Conservation (phyloP, 768 basidiomycete genomes). For the Tubosaeta sp. region DNA sequence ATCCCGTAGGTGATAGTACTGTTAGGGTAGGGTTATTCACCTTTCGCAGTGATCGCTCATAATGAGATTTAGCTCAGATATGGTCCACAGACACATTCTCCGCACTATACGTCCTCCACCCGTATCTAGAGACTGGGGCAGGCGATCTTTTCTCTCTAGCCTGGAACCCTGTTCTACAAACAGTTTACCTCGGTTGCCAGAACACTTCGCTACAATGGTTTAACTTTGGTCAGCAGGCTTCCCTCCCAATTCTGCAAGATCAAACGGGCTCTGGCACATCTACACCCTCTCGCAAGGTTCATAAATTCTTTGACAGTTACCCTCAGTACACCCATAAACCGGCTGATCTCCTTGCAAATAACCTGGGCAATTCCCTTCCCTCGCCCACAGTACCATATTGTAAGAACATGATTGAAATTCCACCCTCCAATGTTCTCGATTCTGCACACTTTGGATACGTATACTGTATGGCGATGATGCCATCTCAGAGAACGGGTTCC, state of each 20-base stretch:
- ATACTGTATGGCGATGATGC: constrained; percentile 67
- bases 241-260: constrained; percentile 1
- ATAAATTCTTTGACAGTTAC: constrained; percentile 92
- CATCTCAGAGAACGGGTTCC: constrained; percentile 37
- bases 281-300: constrained; percentile 50
- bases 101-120: constrained; percentile 68
- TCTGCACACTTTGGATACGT: constrained; percentile 95
- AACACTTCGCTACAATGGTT: constrained; percentile 93
- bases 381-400: constrained; percentile 27
- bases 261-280: constrained; percentile 27
- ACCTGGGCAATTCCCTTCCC: constrained; percentile 35
- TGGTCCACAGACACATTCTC: constrained; percentile 73
- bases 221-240: constrained; percentile 41
- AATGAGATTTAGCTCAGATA: constrained; percentile 43
- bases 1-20: constrained; percentile 72
- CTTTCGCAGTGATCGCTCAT: background rate
- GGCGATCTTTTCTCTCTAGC: constrained; percentile 86
- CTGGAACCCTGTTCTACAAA: constrained; percentile 66
- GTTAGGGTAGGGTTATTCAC: constrained; percentile 53
- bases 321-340: constrained; percentile 65
- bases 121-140: constrained; percentile 74
- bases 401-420: constrained; percentile 45
- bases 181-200: constrained; percentile 85
- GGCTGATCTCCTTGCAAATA: constrained; percentile 66
- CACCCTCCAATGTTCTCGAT: constrained; percentile 67